These are phyloP conservation scores for Arthromyces matolae DNA, from an alignment of 768 basidiomycete species.

Conservation along the genomic window DNA sequence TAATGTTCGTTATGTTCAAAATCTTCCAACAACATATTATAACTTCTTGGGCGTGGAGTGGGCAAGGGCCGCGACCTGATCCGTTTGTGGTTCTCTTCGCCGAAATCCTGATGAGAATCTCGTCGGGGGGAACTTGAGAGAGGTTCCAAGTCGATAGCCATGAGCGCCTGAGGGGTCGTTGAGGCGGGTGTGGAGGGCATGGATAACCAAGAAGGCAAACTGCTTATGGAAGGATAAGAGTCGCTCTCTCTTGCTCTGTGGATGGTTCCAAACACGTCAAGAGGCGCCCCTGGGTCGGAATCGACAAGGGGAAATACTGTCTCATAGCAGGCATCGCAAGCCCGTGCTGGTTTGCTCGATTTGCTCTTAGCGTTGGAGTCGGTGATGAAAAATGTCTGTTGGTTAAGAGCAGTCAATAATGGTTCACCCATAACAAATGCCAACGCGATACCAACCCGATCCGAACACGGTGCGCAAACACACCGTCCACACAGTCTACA, in stretches of 20 bases:
- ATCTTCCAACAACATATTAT: constrained; percentile 63
- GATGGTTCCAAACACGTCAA: constrained; percentile 7
- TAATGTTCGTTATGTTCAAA: constrained; percentile 38
- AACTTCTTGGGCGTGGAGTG: constrained; percentile 52
- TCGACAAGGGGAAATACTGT: constrained; percentile 73
- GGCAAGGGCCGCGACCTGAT: constrained; percentile 31
- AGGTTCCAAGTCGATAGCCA: constrained; percentile 38
- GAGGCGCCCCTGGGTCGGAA: constrained; percentile 15
- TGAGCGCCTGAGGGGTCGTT: constrained; percentile 40
- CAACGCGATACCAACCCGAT: constrained; percentile 47
- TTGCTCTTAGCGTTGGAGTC: constrained; percentile 46
- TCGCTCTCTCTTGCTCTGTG: constrained; percentile 23
- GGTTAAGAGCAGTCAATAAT: neutral
- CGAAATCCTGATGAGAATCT: too few relatives aligned
- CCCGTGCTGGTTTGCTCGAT: constrained; percentile 59
- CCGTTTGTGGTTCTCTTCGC: constrained; percentile 21
- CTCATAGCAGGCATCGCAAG: constrained; percentile 85
- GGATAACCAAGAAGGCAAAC: constrained; percentile 52
- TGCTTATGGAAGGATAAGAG: constrained; percentile 48
- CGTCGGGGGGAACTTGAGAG: constrained; percentile 14
- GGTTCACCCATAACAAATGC: neutral
- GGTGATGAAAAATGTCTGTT: constrained; percentile 82
- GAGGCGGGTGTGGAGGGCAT: constrained; percentile 48
- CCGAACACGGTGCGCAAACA: constrained; percentile 82
- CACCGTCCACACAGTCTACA: constrained; percentile 84